Base-by-base conservation (phyloP, 2,329 filamentous ascomycete species). In the Thielaviopsis euricoi region DNA sequence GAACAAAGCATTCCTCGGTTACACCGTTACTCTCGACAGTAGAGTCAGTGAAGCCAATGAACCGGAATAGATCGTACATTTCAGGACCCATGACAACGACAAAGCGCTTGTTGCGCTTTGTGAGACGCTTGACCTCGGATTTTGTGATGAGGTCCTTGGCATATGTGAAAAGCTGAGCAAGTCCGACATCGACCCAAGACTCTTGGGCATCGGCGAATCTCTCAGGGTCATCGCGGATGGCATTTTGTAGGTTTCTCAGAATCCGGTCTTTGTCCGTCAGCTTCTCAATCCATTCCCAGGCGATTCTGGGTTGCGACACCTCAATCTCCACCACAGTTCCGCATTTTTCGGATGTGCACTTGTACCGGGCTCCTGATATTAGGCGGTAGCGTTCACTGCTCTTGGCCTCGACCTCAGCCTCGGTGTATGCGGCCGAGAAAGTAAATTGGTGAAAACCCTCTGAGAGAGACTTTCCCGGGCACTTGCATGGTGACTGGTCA, bases 51-150 rank as follows among this genome's bases (percentile, higher is more conserved):
- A 80, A 81, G 12, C 74, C 76, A 4, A 82, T 67, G 13, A 71
- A 70, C 15, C 67, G 67, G 62, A 81, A 77, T 13, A 81, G 70
- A 22, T 67, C 64, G 52, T 75, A 73, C 55, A 76, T 76, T 3
- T 74, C 72, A 4, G 70, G 69, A 0, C 77, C 76, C 58, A 81
- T 80, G 6, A 78, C 69, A 1, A 80, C 74, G 25, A 69, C 68
- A 57, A 81, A 81, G 15, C 75, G 73, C 64, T 80, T 81, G 62
- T 82, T 82, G 1, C 78, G 69, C 56, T 76, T 76, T 1, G 77
- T 77, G 40, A 82, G 79, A 54, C 69, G 75, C 51, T 74, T 68
- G 0, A 65, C 65, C 9, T 69, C 68, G 1, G 67, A 66, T 1
- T 67, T 65, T 1, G 73, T 69, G 2, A 76, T 68, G 6, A 76